Percentiles rank a stretch among this genome's conserved stretches.
phyloP scores from a whole-genome alignment of 2,329 filamentous ascomycete species.

The Periconia digitata region DNA sequence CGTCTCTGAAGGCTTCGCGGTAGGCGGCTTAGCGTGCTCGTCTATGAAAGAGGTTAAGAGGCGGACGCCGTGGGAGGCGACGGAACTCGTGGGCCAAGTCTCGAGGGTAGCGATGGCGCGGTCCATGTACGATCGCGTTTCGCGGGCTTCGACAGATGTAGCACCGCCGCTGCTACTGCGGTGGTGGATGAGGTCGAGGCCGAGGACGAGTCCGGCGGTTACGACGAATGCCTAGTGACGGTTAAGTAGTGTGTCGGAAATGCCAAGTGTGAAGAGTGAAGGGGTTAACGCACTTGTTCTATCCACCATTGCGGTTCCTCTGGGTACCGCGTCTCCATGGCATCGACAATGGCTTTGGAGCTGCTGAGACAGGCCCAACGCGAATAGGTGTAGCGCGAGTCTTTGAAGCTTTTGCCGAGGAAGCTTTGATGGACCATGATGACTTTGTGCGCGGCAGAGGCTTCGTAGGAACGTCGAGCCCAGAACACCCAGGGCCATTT shows the following conservation, averaged over 20 bases:
- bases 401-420: constrained; percentile 46
- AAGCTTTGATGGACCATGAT: constrained; percentile 51
- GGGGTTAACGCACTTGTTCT: constrained; percentile 23
- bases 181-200: constrained; percentile 33
- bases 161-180: constrained; percentile 17
- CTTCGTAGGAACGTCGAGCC: constrained; percentile 43
- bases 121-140: constrained; percentile 31
- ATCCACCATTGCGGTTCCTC: constrained; percentile 49
- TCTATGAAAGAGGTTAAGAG: constrained; percentile 41
- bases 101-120: constrained; percentile 37
- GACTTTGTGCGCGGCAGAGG: constrained; percentile 47
- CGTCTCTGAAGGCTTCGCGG: too few species aligned
- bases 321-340: constrained; percentile 38
- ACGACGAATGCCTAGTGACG: constrained; percentile 26
- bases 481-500: constrained; percentile 45
- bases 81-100: constrained; percentile 40
- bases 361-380: constrained; percentile 46
- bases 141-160: constrained; percentile 25
- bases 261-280: background rate
- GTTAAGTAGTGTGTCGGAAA: background rate
- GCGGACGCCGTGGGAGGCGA: constrained; percentile 43
- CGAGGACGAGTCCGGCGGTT: constrained; percentile 31
- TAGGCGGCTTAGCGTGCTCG: constrained; percentile 28
- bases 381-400: constrained; percentile 46
- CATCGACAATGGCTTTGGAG: constrained; percentile 44